Base-by-base conservation (phyloP, 1,284 basidiomycete genomes). In the Microbotryum saponariae region DNA sequence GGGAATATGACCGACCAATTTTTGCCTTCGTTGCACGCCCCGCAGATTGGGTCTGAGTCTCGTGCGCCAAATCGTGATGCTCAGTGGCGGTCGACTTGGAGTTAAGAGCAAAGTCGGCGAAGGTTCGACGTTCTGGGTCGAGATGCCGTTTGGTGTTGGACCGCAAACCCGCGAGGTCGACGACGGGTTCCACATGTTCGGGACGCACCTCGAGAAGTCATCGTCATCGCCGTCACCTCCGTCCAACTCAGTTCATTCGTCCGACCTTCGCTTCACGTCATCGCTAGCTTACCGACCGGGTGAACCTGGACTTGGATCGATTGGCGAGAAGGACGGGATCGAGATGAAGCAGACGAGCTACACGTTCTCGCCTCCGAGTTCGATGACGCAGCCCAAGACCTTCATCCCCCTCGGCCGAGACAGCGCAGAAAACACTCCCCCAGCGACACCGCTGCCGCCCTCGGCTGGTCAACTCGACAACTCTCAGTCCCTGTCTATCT, bases 11-110 rank as follows among this genome's bases (percentile, higher is more conserved):
- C 16, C 18, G 37, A 42, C 5, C 12, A 16, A 78, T 92, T 25
- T 16, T 20, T 37, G 12, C 29, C 10, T 18, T 14, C 25, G 8
- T 54, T 54, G 14, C 25, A 14, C 14, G 2, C n/a, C 23, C 55
- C 21, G 46, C 54, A 27, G 55, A 54, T 60, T 72, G n/a, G 91
- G 90, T 16, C 75, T 93, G 23, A 89, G 89, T 2, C 81, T 93
- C 23, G 89, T 92, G n/a, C 81, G 89, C 47, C 88, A 90, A 73
- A 92, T 94, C 61, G 87, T 94, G 66, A 89, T 87, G 75, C 79
- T 90, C 42, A 85, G 82, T 58, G 85, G 86, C 10, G 91, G 90
- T 7, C 81, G 88, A 25, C 77, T 91, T 12, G 88, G 90, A 55
- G 78, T 79, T 6, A 74, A 77, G 37, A 74, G 72, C 18, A 69